Evolutionary conservation across 2,329 filamentous ascomycete species (phyloP).

Genomic region (Talaromyces sp.): DNA sequence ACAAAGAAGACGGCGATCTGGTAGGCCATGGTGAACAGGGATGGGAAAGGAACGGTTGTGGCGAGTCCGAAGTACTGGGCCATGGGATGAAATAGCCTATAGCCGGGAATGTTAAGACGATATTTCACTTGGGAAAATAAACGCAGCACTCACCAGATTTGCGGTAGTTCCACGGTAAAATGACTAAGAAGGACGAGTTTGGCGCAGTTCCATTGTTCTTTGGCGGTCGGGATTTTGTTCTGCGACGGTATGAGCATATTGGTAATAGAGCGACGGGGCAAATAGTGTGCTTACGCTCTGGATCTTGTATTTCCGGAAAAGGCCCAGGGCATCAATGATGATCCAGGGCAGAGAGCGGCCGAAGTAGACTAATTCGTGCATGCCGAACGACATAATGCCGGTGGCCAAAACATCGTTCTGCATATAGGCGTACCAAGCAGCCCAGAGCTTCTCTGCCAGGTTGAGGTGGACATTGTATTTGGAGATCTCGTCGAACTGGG

Average conservation of each 20-base stretch:
- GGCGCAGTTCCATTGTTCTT: slow-evolving; percentile 93
- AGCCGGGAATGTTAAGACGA: not conserved
- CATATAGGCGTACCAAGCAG: slow-evolving; percentile 96
- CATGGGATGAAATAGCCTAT: slow-evolving; percentile 87
- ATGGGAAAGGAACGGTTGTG: slow-evolving; percentile 84
- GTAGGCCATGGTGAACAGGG: slow-evolving; percentile 75
- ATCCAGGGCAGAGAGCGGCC: slow-evolving; percentile 87
- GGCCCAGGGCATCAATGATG: slow-evolving; percentile 80
- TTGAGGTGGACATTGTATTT: slow-evolving; percentile 81
- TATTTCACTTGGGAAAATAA: not conserved
- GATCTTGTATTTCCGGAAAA: slow-evolving; percentile 91
- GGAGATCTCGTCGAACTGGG: slow-evolving; percentile 59
- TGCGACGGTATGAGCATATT: slow-evolving; percentile 21
- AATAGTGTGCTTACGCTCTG: slow-evolving; percentile 57
- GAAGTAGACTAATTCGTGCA: slow-evolving; percentile 95
- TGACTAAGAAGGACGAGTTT: slow-evolving; percentile 88
- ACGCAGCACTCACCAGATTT: slow-evolving; percentile 69
- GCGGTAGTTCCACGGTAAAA: slow-evolving; percentile 95
- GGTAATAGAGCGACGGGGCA: not conserved
- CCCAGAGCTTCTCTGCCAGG: slow-evolving; percentile 82
- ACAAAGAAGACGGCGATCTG: slow-evolving; percentile 95
- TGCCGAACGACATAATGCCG: slow-evolving; percentile 92
- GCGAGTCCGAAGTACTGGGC: slow-evolving; percentile 87
- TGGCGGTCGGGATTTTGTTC: slow-evolving; percentile 83
- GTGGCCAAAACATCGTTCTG: slow-evolving; percentile 96